Evolutionary conservation across 805 yeast species (phyloP).

Genomic region (Lipomyces spencermartinsiae): DNA sequence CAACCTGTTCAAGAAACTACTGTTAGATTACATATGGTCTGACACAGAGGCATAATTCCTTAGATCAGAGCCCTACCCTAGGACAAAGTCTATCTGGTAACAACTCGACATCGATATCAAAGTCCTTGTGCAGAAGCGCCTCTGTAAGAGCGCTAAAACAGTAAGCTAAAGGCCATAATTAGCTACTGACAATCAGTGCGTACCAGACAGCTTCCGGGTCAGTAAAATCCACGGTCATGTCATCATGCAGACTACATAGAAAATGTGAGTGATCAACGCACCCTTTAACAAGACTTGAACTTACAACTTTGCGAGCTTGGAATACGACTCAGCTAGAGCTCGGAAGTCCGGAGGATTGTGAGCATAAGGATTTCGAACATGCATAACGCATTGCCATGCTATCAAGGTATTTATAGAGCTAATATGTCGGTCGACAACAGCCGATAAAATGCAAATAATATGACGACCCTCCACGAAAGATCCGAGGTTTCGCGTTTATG

Average conservation of each 20-base stretch:
- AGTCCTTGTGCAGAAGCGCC: slow-evolving; percentile 30
- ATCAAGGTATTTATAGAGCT: not conserved
- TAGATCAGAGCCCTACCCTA: slow-evolving; percentile 11
- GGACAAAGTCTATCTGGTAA: slow-evolving; percentile 37
- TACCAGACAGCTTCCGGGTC: slow-evolving; percentile 33
- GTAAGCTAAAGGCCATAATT: not conserved
- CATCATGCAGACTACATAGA: slow-evolving; percentile 13
- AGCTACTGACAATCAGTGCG: not conserved
- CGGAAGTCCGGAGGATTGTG: slow-evolving; percentile 21
- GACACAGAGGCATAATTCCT: not conserved
- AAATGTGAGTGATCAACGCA: not conserved
- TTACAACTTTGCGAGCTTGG: slow-evolving; percentile 28
- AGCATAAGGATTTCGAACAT: slow-evolving; percentile 29
- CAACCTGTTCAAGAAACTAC: not conserved
- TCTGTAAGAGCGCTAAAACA: slow-evolving; percentile 27
- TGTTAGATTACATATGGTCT: not conserved
- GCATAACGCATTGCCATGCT: slow-evolving; percentile 19
- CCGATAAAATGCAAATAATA: no score
- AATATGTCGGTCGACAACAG: not conserved
- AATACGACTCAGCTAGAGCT: slow-evolving; percentile 24
- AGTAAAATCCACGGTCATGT: slow-evolving; percentile 22
- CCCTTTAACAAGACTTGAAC: not conserved
- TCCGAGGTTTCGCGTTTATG: not conserved
- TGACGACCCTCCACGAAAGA: no score
- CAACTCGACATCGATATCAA: slow-evolving; percentile 29